phyloP scores from a whole-genome alignment of 2,329 filamentous ascomycete genomes.

The Monilinia polystroma region DNA sequence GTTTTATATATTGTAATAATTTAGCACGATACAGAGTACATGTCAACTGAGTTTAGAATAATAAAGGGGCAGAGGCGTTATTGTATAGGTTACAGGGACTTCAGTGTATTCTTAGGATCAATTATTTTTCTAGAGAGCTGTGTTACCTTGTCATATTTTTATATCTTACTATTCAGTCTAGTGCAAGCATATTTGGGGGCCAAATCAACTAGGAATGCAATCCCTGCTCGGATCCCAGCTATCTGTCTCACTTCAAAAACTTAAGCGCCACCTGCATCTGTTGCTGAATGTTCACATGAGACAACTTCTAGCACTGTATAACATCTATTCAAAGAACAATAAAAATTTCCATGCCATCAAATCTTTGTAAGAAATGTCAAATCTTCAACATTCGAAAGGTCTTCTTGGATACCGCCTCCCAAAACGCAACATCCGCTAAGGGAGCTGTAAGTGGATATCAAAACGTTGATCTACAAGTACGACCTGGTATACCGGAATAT shows the following conservation, averaged over 20 bases:
- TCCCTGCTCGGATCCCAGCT: conserved; percentile 7
- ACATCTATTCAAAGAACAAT: not conserved
- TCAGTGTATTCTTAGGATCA: not conserved
- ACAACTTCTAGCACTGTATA: not conserved
- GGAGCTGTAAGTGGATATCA: conserved; percentile 18
- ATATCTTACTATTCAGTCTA: not conserved
- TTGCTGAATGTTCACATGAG: not conserved
- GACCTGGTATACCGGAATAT: conserved; percentile 20
- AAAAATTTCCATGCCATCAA: not conserved
- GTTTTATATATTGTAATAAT: not conserved
- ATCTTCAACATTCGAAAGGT: conserved; percentile 15
- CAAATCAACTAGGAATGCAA: not conserved
- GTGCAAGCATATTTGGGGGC: not conserved
- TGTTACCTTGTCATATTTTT: not conserved
- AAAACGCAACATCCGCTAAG: conserved; percentile 6
- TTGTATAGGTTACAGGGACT: not conserved
- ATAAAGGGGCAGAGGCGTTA: not conserved
- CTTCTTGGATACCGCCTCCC: conserved; percentile 17
- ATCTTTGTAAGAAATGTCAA: conserved; percentile 16
- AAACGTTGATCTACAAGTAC: conserved; percentile 14
- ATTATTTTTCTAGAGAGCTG: not conserved
- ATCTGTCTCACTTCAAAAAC: not conserved
- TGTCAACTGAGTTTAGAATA: not conserved
- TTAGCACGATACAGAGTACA: not conserved
- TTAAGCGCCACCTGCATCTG: conserved; percentile 9